phyloP scores from a whole-genome alignment of 2,329 filamentous ascomycete species.

The Piedraia hortae region DNA sequence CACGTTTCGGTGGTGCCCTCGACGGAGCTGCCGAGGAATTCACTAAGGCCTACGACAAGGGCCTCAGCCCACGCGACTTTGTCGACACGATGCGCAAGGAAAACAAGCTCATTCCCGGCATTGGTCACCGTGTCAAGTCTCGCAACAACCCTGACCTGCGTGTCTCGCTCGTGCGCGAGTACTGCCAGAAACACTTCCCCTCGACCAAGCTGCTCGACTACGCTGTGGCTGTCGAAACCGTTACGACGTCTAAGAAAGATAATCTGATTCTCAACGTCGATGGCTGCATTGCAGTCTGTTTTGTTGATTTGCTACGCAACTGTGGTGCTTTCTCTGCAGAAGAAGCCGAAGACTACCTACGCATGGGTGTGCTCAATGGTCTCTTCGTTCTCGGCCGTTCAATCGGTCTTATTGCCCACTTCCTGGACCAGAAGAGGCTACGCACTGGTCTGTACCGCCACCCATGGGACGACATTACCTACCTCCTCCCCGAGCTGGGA shows the following conservation, averaged over 20 bases:
- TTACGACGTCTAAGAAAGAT: slow-evolving; percentile 99
- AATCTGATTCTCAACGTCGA: slow-evolving; percentile 99
- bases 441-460: slow-evolving; percentile 90
- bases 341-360: slow-evolving; percentile 95
- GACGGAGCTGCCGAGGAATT: slow-evolving; percentile 97
- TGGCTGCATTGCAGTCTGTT: slow-evolving; percentile 93
- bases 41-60: slow-evolving; percentile 93
- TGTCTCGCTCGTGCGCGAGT: slow-evolving; percentile 98
- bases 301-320: slow-evolving; percentile 91
- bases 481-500: slow-evolving; percentile 59
- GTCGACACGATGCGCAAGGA: slow-evolving; percentile 98
- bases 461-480: slow-evolving; percentile 97
- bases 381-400: slow-evolving; percentile 91
- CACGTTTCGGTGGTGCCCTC: slow-evolving; percentile 90
- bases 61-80: slow-evolving; percentile 91
- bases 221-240: slow-evolving; percentile 86
- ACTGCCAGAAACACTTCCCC: slow-evolving; percentile 90
- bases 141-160: slow-evolving; percentile 98
- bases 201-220: slow-evolving; percentile 97
- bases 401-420: slow-evolving; percentile 98
- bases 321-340: slow-evolving; percentile 88
- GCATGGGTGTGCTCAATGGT: slow-evolving; percentile 98
- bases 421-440: slow-evolving; percentile 97
- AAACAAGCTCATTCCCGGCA: slow-evolving; percentile 99
- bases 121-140: slow-evolving; percentile 97